Percentiles rank a stretch among this genome's conserved stretches.
Conservation (phyloP, 768 basidiomycete genomes). For the Coprinellus micaceus region DNA sequence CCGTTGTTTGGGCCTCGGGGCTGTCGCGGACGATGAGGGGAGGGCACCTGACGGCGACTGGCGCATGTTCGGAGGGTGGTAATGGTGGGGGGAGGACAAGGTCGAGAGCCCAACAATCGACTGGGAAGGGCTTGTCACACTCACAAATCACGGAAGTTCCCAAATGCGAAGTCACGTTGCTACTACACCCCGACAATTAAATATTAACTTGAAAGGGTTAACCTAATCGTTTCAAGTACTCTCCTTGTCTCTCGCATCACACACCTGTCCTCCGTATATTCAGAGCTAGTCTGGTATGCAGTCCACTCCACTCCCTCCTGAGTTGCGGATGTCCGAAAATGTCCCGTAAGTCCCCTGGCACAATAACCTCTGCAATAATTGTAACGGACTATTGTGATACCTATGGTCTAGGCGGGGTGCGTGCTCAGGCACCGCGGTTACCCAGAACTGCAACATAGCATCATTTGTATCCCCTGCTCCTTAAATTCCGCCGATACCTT, state of each 20-base stretch:
- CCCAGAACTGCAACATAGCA: too few relatives aligned
- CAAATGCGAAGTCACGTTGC: constrained; percentile 17
- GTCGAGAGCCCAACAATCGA: constrained; percentile 39
- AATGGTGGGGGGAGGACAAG: constrained; percentile 46
- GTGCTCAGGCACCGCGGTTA: not conserved
- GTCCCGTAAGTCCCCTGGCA: not conserved
- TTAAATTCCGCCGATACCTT: too few relatives aligned
- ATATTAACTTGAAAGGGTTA: not conserved
- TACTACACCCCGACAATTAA: constrained; percentile 1
- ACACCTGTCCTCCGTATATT: not conserved
- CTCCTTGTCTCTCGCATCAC: constrained; percentile 1
- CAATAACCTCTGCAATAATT: not conserved
- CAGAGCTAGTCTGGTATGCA: not conserved
- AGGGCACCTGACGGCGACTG: constrained; percentile 18
- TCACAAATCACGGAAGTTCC: constrained; percentile 23
- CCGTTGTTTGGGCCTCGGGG: constrained; percentile 32
- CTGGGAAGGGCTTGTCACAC: constrained; percentile 18
- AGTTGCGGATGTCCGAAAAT: not conserved
- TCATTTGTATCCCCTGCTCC: too few relatives aligned
- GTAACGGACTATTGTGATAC: not conserved
- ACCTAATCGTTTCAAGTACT: not conserved
- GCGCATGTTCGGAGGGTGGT: constrained; percentile 22
- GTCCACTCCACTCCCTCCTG: not conserved
- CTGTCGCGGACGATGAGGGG: constrained; percentile 20
- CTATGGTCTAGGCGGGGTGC: not conserved